Evolutionary conservation across 768 basidiomycete species (phyloP), one percentile per base, ranked within the genome.

Genomic region (Suillus discolor): DNA sequence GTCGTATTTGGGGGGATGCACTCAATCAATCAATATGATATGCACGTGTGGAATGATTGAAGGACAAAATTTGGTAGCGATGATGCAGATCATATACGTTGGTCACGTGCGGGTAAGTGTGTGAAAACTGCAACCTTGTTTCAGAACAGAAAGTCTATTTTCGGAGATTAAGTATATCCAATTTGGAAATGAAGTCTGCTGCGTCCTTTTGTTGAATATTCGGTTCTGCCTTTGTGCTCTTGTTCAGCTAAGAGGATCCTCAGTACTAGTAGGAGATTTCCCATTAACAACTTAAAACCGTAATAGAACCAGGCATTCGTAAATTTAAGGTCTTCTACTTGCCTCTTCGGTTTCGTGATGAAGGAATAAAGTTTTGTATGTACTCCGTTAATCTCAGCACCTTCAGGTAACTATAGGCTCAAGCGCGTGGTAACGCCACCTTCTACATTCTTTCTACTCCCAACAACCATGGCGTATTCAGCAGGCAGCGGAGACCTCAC

Each of bases 391-490:
- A 55, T 55, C 54, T 13, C 20, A 31, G 31, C 31, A 36, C 31
- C 54, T 55, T 11, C 51, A 18, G 28, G 31, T 34, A 34, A 55
- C 54, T 55, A 44, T 20, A 60, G 25, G 12, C 12, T 28, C 57
- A 28, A 38, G 25, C 3, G 39, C 39, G 57, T 59, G 57, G 54
- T 55, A 36, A 55, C 54, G 18, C 34, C 39, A 34, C 25, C 59
- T 42, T 62, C 41, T 6, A 18, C 45, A 12, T 34, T 59, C 25
- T 63, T 49, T 15, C 34, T 39, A 11, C 34, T 39, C 55, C 41
- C 61, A 25, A 55, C 62, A 59, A 31, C 31, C 62, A 78, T 76
- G 76, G 34, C 53, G 54, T 25, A n/a, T 34, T 49, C 55, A 41
- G 49, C 53, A 13, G 71, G 57, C 53, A 54, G 16, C 36, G 53